phyloP scores from a whole-genome alignment of 2,329 filamentous ascomycete genomes.

The Neonectria sp. region DNA sequence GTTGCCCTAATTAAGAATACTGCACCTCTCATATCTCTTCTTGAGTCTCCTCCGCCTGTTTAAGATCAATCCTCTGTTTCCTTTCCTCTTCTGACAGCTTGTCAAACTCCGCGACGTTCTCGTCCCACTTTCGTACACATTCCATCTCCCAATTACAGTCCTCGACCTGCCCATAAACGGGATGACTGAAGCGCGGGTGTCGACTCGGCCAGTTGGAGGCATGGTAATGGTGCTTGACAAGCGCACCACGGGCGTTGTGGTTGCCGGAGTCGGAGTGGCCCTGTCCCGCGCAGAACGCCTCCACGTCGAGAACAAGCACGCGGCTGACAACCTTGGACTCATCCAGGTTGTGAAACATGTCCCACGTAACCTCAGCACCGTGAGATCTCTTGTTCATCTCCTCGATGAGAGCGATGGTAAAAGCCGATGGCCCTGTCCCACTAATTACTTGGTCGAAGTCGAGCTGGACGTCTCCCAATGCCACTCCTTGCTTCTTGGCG shows the following conservation, averaged over 20 bases:
- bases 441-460: conserved; percentile 82
- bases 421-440: conserved; percentile 80
- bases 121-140: conserved; percentile 77
- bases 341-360: conserved; percentile 74
- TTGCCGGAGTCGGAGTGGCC: conserved; percentile 82
- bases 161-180: conserved; percentile 79
- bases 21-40: not conserved
- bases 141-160: conserved; percentile 78
- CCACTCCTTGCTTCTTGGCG: conserved; percentile 70
- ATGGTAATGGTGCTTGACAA: conserved; percentile 83
- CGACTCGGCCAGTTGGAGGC: conserved; percentile 79
- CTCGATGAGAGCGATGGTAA: conserved; percentile 75
- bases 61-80: conserved; percentile 59
- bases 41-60: not conserved
- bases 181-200: conserved; percentile 77
- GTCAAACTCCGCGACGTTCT: conserved; percentile 73
- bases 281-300: conserved; percentile 81
- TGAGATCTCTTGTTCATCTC: conserved; percentile 70
- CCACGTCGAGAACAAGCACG: conserved; percentile 77
- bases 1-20: not conserved
- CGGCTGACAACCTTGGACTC: conserved; percentile 77
- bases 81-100: conserved; percentile 72
- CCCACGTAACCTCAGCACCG: conserved; percentile 68
- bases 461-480: conserved; percentile 73
- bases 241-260: conserved; percentile 74